phyloP scores from a whole-genome alignment of 106 monocot species.

The Dioscorea alata region DNA sequence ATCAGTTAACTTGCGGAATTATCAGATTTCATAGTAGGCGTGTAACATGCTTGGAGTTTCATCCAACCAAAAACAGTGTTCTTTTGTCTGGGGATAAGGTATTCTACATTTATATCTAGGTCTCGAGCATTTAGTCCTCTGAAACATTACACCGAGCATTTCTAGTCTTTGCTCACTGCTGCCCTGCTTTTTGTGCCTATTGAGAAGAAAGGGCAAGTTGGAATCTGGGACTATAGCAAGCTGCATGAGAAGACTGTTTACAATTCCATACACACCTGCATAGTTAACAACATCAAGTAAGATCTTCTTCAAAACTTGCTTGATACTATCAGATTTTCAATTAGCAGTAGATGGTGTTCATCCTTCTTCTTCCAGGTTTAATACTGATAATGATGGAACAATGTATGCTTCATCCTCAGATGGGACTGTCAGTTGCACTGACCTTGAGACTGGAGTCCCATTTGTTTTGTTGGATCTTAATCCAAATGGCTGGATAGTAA shows the following conservation, averaged over 20 bases:
- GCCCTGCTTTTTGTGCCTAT: neutral
- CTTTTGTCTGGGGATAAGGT: slow-evolving; percentile 96
- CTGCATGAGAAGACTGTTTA: slow-evolving; percentile 80
- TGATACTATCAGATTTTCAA: neutral
- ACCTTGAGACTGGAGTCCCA: slow-evolving; percentile 72
- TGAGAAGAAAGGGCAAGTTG: slow-evolving; percentile 83
- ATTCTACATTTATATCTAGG: neutral
- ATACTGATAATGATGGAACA: slow-evolving; percentile 40
- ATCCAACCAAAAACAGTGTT: slow-evolving; percentile 59
- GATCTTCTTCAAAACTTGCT: neutral
- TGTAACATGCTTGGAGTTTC: slow-evolving; percentile 85
- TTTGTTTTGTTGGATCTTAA: slow-evolving; percentile 66
- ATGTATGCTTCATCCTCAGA: slow-evolving; percentile 88
- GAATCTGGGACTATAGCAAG: slow-evolving; percentile 82
- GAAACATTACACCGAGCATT: too few species aligned
- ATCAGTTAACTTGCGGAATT: slow-evolving; percentile 69
- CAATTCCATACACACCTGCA: slow-evolving; percentile 72
- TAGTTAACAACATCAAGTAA: slow-evolving; percentile 95
- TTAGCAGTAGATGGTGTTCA: neutral
- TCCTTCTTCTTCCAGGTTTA: slow-evolving; percentile 52
- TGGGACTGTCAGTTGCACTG: slow-evolving; percentile 75
- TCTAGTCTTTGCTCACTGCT: neutral
- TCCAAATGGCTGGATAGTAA: slow-evolving; percentile 95
- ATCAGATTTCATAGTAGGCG: slow-evolving; percentile 79
- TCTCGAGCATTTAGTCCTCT: too few species aligned